Evolutionary conservation across 768 basidiomycete species (phyloP).

Genomic region (Leccinum subgranulosum): DNA sequence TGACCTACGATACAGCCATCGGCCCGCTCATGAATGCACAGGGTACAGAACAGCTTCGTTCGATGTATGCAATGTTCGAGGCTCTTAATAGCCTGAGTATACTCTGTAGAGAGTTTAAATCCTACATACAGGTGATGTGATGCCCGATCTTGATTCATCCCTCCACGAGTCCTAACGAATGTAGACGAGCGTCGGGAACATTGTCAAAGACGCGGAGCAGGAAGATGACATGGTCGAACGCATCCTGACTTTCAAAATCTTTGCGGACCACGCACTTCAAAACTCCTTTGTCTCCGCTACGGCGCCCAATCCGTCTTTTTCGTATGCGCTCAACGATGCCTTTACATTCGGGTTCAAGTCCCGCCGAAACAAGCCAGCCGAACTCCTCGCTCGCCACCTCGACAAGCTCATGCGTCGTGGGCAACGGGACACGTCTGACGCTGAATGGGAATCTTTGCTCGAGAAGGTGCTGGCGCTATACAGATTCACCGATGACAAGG

Average conservation of each 20-base stretch:
- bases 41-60: conserved; percentile 41
- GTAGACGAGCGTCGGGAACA: conserved; percentile 55
- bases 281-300: conserved; percentile 47
- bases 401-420: conserved; percentile 87
- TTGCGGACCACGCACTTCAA: conserved; percentile 48
- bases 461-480: conserved; percentile 72
- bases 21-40: conserved; percentile 47
- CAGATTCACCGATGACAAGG: conserved; percentile 87
- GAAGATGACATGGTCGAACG: conserved; percentile 80
- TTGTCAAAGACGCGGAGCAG: conserved; percentile 57
- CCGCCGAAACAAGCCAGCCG: conserved; percentile 80
- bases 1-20: conserved; percentile 41
- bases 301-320: conserved; percentile 53
- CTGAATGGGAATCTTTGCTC: conserved; percentile 58
- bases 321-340: conserved; percentile 67
- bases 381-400: conserved; percentile 89
- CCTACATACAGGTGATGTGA: conserved; percentile 50
- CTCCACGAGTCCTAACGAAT: neutral
- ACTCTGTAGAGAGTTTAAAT: conserved; percentile 60
- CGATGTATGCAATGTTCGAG: conserved; percentile 60
- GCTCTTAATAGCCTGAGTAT: conserved; percentile 53
- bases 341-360: conserved; percentile 74
- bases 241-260: conserved; percentile 64
- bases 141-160: neutral
- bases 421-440: conserved; percentile 65